Base-by-base conservation (phyloP, 2,329 filamentous ascomycete species). In the Blastomyces silverae region DNA sequence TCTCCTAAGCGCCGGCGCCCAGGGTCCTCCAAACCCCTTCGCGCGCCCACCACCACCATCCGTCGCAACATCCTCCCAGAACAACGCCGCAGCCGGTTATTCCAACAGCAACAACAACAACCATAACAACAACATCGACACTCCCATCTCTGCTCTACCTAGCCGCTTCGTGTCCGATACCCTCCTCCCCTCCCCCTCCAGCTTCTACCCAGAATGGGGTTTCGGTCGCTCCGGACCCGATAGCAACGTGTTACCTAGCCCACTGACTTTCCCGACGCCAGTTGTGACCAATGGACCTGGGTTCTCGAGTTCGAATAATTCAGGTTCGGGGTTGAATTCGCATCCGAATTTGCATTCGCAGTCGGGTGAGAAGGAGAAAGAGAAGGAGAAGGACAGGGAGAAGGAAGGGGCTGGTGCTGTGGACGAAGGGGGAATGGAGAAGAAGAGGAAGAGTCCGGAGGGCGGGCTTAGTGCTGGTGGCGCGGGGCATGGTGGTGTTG, bases 21-120 rank as follows among this genome's bases (percentile, higher is more conserved):
- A 88, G 48, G 94, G 94, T 0, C 94, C 94, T 17, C 92, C 92
- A 1, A 99, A 99, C 75, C 94, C 94, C 0, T 99, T 97, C 75
- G 94, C 94, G 8, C 85, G 93, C 53, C 94, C 93, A 0, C 85
- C 88, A 34, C 91, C 90, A 4, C 90, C 92, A n/a, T 73, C 48
- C 11, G 48, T 69, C 20, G 56, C 48, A 60, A 66, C 73, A 57
- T 70, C 71, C 50, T 68, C 73, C 11, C 72, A 80, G 50, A 76
- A 77, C 61, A 79, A 79, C 56, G 8, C 73, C 46, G 4, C 46
- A 73, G 44, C 7, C n/a, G 22, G 7, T 10, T 78, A 80, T 44
- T 73, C 73, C n/a, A 50, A 25, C 60, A 74, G 66, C 64, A 75
- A 70, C 64, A 75, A 70, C 64, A 37, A 56, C 20, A 56, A 37